Evolutionary conservation across 805 yeast species (phyloP).

Genomic region (Hanseniaspora vineae): DNA sequence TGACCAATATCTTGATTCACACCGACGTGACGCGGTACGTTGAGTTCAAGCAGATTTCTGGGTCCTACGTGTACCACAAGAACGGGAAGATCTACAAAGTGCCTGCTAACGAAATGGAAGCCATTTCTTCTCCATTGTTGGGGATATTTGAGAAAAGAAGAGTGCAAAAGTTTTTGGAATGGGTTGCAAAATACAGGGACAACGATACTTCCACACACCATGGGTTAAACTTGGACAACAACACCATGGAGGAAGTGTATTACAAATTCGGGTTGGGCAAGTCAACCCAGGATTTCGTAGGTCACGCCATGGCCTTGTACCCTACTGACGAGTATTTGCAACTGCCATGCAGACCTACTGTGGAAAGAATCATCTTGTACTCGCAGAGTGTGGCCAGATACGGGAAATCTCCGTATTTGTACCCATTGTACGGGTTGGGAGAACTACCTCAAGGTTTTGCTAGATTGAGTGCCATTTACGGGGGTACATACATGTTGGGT

Average conservation of each 20-base stretch:
- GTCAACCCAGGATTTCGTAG: constrained; percentile 92
- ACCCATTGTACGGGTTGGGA: constrained; percentile 93
- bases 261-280: constrained; percentile 79
- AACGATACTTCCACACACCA: constrained; percentile 71
- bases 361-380: constrained; percentile 74
- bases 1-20: constrained; percentile 88
- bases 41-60: constrained; percentile 94
- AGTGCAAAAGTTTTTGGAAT: constrained; percentile 85
- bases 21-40: constrained; percentile 93
- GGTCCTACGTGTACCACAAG: constrained; percentile 78
- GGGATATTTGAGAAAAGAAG: constrained; percentile 93
- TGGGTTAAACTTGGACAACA: constrained; percentile 71
- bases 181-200: constrained; percentile 69
- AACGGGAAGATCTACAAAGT: constrained; percentile 88
- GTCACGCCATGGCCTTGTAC: constrained; percentile 98
- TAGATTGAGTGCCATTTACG: constrained; percentile 89
- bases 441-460: constrained; percentile 99
- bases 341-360: constrained; percentile 85
- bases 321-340: constrained; percentile 79
- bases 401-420: constrained; percentile 92
- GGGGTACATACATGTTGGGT: constrained; percentile 97
- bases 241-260: constrained; percentile 86
- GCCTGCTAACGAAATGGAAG: constrained; percentile 85
- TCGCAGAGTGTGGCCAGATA: constrained; percentile 85
- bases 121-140: constrained; percentile 82